A percentile compares a stretch with the other conserved stretches of the same genome.
Evolutionary conservation across 306 rosid genomes (phyloP).

Genomic region (Sophora flavescens): DNA sequence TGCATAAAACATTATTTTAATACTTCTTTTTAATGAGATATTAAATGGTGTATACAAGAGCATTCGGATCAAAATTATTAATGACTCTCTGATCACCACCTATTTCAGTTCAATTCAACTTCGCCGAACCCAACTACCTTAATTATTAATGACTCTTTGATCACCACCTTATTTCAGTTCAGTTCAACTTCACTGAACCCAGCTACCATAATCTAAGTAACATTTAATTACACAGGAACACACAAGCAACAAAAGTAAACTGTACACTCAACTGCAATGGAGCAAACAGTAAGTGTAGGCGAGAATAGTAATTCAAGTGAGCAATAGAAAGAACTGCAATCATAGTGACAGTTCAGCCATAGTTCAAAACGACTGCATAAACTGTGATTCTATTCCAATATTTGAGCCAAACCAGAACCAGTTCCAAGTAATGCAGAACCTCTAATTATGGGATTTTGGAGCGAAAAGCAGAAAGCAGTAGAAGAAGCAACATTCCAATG

Average conservation of each 20-base stretch:
- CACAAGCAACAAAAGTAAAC: neutral
- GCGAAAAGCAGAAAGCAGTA: constrained; percentile 26
- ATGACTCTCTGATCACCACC: too few species aligned
- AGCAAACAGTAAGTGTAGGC: neutral
- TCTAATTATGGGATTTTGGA: neutral
- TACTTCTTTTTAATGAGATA: too few species aligned
- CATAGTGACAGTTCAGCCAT: neutral
- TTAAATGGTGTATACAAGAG: too few species aligned
- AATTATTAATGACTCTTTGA: too few species aligned
- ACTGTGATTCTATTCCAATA: neutral
- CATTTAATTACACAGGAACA: neutral
- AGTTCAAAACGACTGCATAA: neutral
- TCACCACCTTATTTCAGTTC: too few species aligned
- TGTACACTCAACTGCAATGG: neutral
- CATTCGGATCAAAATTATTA: too few species aligned
- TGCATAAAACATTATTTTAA: too few species aligned
- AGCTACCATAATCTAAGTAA: neutral
- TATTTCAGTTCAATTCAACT: too few species aligned
- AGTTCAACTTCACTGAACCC: too few species aligned
- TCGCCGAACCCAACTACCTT: too few species aligned
- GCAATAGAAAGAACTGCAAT: neutral
- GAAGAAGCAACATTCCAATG: too few species aligned
- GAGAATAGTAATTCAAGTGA: neutral
- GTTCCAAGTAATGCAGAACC: constrained; percentile 2
- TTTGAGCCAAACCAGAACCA: constrained; percentile 10